Conservation (phyloP, 148 eudicot species). For the Rhododendron simsii region DNA sequence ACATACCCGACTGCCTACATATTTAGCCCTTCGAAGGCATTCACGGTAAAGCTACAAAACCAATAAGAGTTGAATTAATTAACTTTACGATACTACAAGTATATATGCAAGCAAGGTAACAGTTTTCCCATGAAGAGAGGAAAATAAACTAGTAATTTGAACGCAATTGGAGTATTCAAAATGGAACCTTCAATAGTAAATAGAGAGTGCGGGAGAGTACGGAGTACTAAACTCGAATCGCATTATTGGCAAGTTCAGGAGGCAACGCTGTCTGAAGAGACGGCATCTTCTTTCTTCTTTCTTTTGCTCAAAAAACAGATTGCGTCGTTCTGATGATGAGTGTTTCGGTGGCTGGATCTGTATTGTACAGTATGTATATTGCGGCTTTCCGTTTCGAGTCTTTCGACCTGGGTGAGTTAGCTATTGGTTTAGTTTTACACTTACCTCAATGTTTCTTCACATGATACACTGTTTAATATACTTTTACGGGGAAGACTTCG, state of each 20-base stretch:
- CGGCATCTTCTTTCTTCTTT: slow-evolving; percentile 33
- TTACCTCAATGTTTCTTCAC: too few relatives aligned
- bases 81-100: not conserved
- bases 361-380: too few relatives aligned
- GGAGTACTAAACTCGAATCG: slow-evolving; percentile 41
- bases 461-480: too few relatives aligned
- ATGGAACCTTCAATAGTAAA: not conserved
- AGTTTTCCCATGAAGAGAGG: not conserved
- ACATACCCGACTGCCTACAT: slow-evolving; percentile 58
- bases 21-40: slow-evolving; percentile 81
- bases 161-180: not conserved
- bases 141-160: too few relatives aligned
- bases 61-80: not conserved
- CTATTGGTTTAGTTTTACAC: not conserved
- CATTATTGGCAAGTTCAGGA: slow-evolving; percentile 79
- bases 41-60: slow-evolving; percentile 67
- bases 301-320: not conserved
- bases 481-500: too few relatives aligned
- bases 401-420: too few relatives aligned
- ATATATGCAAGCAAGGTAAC: too few relatives aligned
- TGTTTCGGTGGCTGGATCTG: not conserved
- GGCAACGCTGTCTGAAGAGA: slow-evolving; percentile 71
- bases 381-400: too few relatives aligned
- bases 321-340: not conserved
- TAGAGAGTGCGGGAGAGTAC: not conserved